phyloP scores from a whole-genome alignment of 768 basidiomycete species.

The Mycena galopus region DNA sequence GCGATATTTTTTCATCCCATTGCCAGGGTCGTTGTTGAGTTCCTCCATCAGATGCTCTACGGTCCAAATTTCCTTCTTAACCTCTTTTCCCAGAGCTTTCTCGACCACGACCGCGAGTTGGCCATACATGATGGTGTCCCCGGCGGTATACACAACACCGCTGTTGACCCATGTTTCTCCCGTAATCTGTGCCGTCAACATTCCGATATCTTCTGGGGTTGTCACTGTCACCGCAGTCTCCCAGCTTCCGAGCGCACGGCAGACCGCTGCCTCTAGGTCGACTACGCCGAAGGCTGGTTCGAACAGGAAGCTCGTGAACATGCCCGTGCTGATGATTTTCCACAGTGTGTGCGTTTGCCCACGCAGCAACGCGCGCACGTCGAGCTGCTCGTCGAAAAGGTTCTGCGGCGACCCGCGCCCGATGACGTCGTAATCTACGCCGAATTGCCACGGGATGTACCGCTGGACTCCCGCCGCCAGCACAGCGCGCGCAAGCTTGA shows the following conservation, averaged over 20 bases:
- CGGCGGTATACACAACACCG: constrained; percentile 44
- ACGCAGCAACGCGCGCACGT: constrained; percentile 47
- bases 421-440: constrained; percentile 51
- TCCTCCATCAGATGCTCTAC: constrained; percentile 32
- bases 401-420: constrained; percentile 46
- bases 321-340: constrained; percentile 40
- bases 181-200: constrained; percentile 39
- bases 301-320: constrained; percentile 40
- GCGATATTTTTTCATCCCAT: constrained; percentile 41
- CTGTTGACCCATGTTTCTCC: constrained; percentile 30
- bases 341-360: constrained; percentile 42
- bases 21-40: constrained; percentile 38
- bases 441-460: constrained; percentile 53
- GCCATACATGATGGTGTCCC: constrained; percentile 46
- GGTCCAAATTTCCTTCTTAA: constrained; percentile 36
- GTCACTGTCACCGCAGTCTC: constrained; percentile 44
- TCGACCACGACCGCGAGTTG: constrained; percentile 42
- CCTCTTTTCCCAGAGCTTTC: constrained; percentile 21
- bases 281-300: constrained; percentile 45
- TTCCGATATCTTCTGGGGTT: constrained; percentile 45
- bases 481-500: constrained; percentile 44
- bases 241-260: constrained; percentile 40
- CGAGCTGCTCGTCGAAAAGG: constrained; percentile 51
- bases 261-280: constrained; percentile 32
- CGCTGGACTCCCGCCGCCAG: constrained; percentile 41